Percentiles rank a stretch among this genome's conserved stretches.
Evolutionary conservation across 805 yeast species (phyloP).

Genomic region (Candida sakaeoensis): DNA sequence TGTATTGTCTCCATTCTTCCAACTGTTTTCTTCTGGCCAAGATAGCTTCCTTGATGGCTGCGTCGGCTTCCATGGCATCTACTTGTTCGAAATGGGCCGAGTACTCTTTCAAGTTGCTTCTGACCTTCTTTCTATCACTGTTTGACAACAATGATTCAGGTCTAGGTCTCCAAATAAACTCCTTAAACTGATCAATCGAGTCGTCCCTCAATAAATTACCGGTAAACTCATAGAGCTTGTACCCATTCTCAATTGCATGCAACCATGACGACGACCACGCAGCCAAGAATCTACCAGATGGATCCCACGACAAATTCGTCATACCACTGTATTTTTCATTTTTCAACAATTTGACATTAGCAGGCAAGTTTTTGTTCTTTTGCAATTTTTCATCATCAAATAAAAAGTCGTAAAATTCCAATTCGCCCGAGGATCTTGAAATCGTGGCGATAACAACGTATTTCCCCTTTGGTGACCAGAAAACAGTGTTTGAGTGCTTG

Average conservation of each 20-base stretch:
- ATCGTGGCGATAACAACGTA: slow-evolving; percentile 58
- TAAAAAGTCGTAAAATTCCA: slow-evolving; percentile 84
- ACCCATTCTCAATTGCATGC: slow-evolving; percentile 86
- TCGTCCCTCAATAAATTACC: slow-evolving; percentile 79
- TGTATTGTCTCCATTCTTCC: slow-evolving; percentile 83
- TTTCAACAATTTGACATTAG: slow-evolving; percentile 59
- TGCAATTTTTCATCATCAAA: slow-evolving; percentile 64
- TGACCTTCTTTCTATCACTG: slow-evolving; percentile 82
- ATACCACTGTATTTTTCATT: slow-evolving; percentile 69
- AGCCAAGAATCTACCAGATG: slow-evolving; percentile 87
- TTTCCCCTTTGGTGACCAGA: slow-evolving; percentile 93
- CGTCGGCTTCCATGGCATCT: slow-evolving; percentile 94
- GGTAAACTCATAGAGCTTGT: slow-evolving; percentile 77
- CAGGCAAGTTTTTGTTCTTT: slow-evolving; percentile 45
- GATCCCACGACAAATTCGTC: slow-evolving; percentile 89
- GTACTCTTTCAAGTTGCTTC: slow-evolving; percentile 85
- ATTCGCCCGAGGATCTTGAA: slow-evolving; percentile 51
- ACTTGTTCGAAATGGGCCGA: slow-evolving; percentile 89
- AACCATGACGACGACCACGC: slow-evolving; percentile 86
- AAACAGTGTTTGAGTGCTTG: slow-evolving; percentile 66
- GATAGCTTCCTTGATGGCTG: slow-evolving; percentile 86
- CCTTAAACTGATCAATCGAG: slow-evolving; percentile 75
- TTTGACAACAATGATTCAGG: slow-evolving; percentile 74
- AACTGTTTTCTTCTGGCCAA: slow-evolving; percentile 75
- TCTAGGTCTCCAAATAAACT: slow-evolving; percentile 96